Percentiles rank a stretch among this genome's conserved stretches.
Evolutionary conservation across 345 rosid species (phyloP).

Genomic region (Gossypium turneri): DNA sequence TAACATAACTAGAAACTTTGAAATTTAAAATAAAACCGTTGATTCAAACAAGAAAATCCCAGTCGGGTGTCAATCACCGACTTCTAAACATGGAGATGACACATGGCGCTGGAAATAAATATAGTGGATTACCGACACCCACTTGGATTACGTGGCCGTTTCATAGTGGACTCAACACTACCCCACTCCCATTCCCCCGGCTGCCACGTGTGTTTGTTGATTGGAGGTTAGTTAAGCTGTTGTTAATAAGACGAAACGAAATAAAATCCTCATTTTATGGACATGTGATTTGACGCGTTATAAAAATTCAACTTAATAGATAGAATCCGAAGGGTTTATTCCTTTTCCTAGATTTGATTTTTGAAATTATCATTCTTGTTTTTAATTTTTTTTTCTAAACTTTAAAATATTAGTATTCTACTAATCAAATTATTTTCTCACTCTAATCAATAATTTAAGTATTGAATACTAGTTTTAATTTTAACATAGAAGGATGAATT

Average conservation of each 20-base stretch:
- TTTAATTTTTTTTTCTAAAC: too few relatives aligned
- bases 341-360: too few relatives aligned
- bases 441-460: too few relatives aligned
- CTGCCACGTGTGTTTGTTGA: too few relatives aligned
- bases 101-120: conserved; percentile 14
- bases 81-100: neutral
- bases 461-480: too few relatives aligned
- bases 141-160: neutral
- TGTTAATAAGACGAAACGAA: neutral
- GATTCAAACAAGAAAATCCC: neutral
- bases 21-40: neutral
- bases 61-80: conserved; percentile 13
- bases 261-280: too few relatives aligned
- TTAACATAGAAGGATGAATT: too few relatives aligned
- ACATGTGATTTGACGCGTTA: neutral
- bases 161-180: neutral
- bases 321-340: too few relatives aligned
- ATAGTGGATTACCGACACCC: neutral
- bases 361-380: too few relatives aligned
- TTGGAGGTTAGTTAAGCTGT: neutral
- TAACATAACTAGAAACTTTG: conserved; percentile 10
- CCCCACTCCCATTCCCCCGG: neutral
- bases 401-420: too few relatives aligned
- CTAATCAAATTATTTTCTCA: too few relatives aligned
- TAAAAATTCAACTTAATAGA: too few relatives aligned